Evolutionary conservation across 2,329 filamentous ascomycete species (phyloP).

Genomic region (Colletotrichum scovillei): DNA sequence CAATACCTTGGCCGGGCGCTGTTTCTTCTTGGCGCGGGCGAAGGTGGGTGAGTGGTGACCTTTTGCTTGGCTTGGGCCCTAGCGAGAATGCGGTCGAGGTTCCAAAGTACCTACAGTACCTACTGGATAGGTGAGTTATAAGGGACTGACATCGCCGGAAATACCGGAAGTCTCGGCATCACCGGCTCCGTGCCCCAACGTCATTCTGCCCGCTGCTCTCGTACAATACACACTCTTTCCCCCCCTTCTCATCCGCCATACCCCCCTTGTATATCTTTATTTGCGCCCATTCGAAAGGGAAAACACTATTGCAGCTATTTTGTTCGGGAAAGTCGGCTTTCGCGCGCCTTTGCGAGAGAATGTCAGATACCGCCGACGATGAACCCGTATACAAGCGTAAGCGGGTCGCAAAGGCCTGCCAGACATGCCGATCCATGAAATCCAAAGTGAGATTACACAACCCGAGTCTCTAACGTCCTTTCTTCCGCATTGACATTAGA

Average conservation of each 20-base stretch:
- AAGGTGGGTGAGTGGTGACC: too few species aligned
- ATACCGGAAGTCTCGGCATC: not conserved
- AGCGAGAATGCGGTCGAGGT: not conserved
- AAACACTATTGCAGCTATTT: not conserved
- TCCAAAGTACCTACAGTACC: not conserved
- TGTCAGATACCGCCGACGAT: not conserved
- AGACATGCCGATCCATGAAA: conserved; percentile 41
- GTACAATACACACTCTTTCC: not conserved
- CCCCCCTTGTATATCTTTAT: not conserved
- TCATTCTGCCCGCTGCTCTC: not conserved
- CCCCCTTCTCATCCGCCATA: not conserved
- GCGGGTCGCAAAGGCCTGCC: conserved; percentile 41
- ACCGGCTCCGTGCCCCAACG: not conserved
- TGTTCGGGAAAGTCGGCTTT: not conserved
- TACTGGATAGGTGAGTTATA: not conserved
- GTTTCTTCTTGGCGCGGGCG: not conserved
- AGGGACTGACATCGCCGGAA: not conserved
- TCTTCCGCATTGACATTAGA: not conserved
- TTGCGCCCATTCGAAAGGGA: not conserved
- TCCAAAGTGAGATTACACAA: conserved; percentile 37
- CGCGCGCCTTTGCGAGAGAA: not conserved
- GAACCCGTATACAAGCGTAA: conserved; percentile 25
- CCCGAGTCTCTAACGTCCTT: not conserved
- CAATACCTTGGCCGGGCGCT: not conserved
- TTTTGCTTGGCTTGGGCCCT: not conserved